Evolutionary conservation across 2,329 filamentous ascomycete genomes (phyloP).

Genomic region (Phialophora verrucosa): DNA sequence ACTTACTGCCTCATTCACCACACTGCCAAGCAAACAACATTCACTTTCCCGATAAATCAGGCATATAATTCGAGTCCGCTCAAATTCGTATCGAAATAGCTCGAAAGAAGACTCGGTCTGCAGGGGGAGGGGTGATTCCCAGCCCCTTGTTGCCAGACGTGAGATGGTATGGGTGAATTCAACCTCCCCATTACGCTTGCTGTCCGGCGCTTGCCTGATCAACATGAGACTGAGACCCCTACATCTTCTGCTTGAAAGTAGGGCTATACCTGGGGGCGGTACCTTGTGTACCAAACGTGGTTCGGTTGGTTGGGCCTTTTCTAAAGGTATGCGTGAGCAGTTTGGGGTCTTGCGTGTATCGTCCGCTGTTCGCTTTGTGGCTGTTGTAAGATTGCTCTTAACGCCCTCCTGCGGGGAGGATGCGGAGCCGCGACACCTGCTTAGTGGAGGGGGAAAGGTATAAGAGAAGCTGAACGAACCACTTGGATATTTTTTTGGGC

Average conservation of each 20-base stretch:
- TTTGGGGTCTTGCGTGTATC: neutral
- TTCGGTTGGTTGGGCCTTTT: constrained; percentile 12
- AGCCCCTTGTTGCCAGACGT: neutral
- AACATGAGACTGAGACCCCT: neutral
- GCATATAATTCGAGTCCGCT: neutral
- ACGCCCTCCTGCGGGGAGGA: constrained; percentile 2
- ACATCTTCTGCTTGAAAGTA: constrained; percentile 2
- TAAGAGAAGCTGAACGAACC: neutral
- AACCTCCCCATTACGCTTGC: neutral
- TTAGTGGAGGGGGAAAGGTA: neutral
- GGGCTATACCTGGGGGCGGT: neutral
- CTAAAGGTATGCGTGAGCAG: constrained; percentile 5
- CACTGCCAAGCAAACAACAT: neutral
- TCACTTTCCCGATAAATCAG: neutral
- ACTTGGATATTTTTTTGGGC: neutral
- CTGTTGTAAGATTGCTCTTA: constrained; percentile 4
- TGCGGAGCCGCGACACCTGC: neutral
- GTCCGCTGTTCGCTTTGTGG: neutral
- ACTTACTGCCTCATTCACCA: neutral
- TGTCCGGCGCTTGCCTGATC: neutral
- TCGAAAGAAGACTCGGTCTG: neutral
- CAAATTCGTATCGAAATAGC: neutral
- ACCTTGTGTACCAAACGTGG: neutral
- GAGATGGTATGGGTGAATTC: neutral
- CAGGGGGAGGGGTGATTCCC: neutral